These are phyloP conservation scores for Bryoerythrophyllum caledonicum DNA, from an alignment of 225 moss, liverwort and hornwort genomes.

Conservation along the genomic window DNA sequence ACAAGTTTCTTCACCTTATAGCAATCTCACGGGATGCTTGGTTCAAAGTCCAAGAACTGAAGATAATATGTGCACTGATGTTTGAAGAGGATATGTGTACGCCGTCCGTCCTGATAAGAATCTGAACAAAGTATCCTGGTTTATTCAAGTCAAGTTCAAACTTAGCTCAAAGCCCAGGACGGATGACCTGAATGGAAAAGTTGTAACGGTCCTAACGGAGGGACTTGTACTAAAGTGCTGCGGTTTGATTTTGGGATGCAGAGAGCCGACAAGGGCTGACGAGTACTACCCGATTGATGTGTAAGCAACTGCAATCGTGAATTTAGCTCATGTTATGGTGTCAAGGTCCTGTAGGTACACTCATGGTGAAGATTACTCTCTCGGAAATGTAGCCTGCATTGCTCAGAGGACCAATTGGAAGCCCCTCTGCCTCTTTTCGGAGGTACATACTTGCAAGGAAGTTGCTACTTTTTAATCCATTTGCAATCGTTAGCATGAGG, in stretches of 20 bases:
- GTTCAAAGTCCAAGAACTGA: background rate
- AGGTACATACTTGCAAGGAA: background rate
- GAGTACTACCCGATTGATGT: slow-evolving; percentile 4
- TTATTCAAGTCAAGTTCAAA: too few relatives aligned
- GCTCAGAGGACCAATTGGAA: background rate
- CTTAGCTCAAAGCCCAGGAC: too few relatives aligned
- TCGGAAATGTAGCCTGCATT: background rate
- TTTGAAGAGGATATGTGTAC: too few relatives aligned
- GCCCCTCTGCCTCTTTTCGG: background rate
- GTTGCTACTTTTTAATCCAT: background rate
- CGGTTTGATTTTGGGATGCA: slow-evolving; percentile 30
- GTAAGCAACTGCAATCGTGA: background rate
- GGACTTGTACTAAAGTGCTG: slow-evolving; percentile 2
- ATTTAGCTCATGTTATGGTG: background rate
- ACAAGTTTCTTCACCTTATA: background rate
- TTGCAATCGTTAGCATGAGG: background rate
- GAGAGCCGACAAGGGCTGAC: slow-evolving; percentile 8
- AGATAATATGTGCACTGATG: too few relatives aligned
- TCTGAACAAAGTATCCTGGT: too few relatives aligned
- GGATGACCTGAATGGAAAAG: too few relatives aligned
- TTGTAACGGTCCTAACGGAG: background rate
- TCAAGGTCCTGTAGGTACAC: background rate
- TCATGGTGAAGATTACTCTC: background rate
- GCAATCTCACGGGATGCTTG: background rate
- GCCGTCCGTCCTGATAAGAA: too few relatives aligned